A percentile compares a stretch with the other conserved stretches of the same genome.
Evolutionary conservation across 129 eudicot species (phyloP).

Genomic region (Chrysanthemum makinoi): DNA sequence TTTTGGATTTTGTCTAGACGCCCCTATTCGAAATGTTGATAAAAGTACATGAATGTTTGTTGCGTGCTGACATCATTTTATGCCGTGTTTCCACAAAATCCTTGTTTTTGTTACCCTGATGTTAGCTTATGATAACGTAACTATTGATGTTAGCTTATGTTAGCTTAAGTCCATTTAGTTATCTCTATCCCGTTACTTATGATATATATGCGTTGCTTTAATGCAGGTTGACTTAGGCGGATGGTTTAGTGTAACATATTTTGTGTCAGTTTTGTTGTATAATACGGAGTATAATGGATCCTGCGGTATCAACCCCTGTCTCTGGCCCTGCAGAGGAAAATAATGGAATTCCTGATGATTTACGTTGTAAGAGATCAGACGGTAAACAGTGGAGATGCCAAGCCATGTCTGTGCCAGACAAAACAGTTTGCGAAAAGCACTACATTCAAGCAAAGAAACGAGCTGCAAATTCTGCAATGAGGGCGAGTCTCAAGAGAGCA

Average conservation of each 20-base stretch:
- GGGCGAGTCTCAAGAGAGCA: conserved; percentile 80
- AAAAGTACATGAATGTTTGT: too few relatives aligned
- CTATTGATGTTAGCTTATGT: too few relatives aligned
- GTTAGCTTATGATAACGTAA: too few relatives aligned
- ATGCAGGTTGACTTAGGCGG: conserved; percentile 32
- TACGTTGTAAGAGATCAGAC: conserved; percentile 95
- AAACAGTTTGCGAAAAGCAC: conserved; percentile 96
- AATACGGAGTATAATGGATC: conserved; percentile 49
- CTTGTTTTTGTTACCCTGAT: too few relatives aligned
- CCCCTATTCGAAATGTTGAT: too few relatives aligned
- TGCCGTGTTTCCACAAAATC: too few relatives aligned
- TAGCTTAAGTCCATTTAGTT: too few relatives aligned
- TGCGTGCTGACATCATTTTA: too few relatives aligned
- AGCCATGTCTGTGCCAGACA: conserved; percentile 99
- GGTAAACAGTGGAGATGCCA: conserved; percentile 99
- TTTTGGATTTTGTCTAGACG: too few relatives aligned
- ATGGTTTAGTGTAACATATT: conserved; percentile 19
- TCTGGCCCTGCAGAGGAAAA: conserved; percentile 72
- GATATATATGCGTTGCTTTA: conserved; percentile 13
- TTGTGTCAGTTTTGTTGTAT: conserved; percentile 13
- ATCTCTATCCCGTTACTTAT: background rate
- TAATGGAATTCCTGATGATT: conserved; percentile 89
- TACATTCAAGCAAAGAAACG: conserved; percentile 94
- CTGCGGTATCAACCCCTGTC: conserved; percentile 45
- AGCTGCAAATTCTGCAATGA: conserved; percentile 96